phyloP scores from a whole-genome alignment of 371 early-diverging fungal species.

The Nematocida minor region DNA sequence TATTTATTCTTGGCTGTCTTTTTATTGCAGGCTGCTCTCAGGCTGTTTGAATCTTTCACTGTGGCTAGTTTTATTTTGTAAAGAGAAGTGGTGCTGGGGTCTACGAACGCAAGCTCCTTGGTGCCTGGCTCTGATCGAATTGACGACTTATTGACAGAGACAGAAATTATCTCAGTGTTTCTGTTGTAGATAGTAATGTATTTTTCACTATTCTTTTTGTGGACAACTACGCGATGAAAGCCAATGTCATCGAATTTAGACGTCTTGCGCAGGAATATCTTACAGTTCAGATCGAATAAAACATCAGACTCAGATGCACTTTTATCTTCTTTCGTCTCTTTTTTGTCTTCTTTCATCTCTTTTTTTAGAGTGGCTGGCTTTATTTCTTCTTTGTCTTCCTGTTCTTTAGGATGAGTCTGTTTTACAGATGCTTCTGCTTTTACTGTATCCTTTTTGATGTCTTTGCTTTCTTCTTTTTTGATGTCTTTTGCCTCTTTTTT shows the following conservation, averaged over 20 bases:
- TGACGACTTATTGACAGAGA: slow-evolving; percentile 1
- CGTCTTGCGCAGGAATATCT: slow-evolving; percentile 20
- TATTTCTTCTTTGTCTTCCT: background rate
- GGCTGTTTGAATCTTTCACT: background rate
- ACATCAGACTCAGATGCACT: background rate
- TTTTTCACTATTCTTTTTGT: background rate
- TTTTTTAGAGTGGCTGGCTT: background rate
- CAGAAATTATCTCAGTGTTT: background rate
- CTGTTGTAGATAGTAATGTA: background rate
- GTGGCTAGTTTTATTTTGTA: slow-evolving; percentile 36
- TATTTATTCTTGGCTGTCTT: background rate
- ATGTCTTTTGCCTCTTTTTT: background rate
- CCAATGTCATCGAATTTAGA: slow-evolving; percentile 18
- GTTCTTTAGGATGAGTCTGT: background rate
- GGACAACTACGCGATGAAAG: slow-evolving; percentile 5
- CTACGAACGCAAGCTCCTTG: slow-evolving; percentile 36
- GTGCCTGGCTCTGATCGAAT: background rate
- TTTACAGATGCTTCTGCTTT: background rate
- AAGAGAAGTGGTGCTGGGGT: background rate
- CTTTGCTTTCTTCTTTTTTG: background rate
- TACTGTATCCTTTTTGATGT: background rate
- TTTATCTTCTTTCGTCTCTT: background rate
- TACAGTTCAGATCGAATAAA: slow-evolving; percentile 24
- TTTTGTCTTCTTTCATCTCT: background rate
- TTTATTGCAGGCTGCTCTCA: background rate